phyloP scores from a whole-genome alignment of 179 eudicot genomes.

The Patellifolia procumbens region DNA sequence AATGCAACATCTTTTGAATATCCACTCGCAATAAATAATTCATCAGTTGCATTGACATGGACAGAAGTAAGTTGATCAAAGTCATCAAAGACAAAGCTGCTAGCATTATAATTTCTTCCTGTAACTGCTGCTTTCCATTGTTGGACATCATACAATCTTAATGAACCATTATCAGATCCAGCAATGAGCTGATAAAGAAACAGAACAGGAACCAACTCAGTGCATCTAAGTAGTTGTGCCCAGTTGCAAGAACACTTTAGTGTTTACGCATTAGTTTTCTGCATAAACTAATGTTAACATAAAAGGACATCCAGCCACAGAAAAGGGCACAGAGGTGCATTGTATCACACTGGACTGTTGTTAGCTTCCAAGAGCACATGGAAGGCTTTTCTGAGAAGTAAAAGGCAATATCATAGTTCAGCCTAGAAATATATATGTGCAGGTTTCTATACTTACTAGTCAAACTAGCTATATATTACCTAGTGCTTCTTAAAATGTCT shows the following conservation, averaged over 20 bases:
- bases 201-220: conserved; percentile 18
- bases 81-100: conserved; percentile 54
- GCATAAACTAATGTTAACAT: not conserved
- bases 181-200: conserved; percentile 67
- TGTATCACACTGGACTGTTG: not conserved
- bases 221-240: no score
- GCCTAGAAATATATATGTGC: no score
- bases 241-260: no score
- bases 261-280: no score
- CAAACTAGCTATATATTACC: no score
- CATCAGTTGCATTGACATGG: conserved; percentile 84
- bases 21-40: conserved; percentile 80
- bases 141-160: conserved; percentile 63
- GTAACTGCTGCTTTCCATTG: conserved; percentile 36
- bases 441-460: no score
- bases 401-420: not conserved
- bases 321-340: not conserved
- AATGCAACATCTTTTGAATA: conserved; percentile 76
- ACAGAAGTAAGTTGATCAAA: conserved; percentile 94
- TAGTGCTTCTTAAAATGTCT: no score
- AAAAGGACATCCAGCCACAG: not conserved
- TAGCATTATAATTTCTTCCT: conserved; percentile 37
- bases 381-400: not conserved
- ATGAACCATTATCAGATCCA: conserved; percentile 85
- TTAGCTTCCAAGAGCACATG: not conserved